Conservation (phyloP, 768 basidiomycete genomes). For the Tricholoma sp. region DNA sequence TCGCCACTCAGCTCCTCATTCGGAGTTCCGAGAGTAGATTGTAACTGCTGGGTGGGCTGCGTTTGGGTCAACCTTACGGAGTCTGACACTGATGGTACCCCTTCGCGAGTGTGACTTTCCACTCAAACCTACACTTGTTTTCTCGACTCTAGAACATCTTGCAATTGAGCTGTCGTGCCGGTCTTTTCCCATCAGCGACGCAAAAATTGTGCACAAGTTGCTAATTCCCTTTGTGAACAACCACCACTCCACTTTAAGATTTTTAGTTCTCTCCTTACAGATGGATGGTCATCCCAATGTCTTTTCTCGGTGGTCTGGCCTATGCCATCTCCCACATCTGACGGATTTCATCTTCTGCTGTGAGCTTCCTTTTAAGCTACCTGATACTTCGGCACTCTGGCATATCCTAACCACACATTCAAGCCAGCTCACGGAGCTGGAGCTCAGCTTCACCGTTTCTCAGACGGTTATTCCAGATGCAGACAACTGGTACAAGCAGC, state of each 20-base stretch:
- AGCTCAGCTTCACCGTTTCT: background rate
- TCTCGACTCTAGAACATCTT: background rate
- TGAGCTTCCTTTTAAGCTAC: background rate
- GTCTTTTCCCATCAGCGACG: background rate
- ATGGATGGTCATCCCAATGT: background rate
- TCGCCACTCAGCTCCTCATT: background rate
- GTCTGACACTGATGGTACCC: conserved; percentile 12
- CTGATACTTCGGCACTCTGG: background rate
- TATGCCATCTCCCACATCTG: background rate
- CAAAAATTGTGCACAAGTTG: background rate
- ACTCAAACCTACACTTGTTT: background rate
- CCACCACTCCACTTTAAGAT: background rate
- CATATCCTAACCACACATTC: background rate
- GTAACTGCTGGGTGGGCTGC: conserved; percentile 17
- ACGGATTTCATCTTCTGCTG: background rate
- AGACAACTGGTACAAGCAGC: background rate
- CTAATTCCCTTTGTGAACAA: background rate
- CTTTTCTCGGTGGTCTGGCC: background rate
- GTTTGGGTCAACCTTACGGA: conserved; percentile 8
- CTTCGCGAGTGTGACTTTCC: background rate
- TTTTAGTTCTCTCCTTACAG: background rate
- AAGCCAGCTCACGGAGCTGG: background rate
- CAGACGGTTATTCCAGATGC: too few species aligned
- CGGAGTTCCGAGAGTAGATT: conserved; percentile 1
- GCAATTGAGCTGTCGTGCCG: background rate